Percentiles rank a stretch among this genome's conserved stretches.
Evolutionary conservation across 139 green algal species (phyloP).

Genomic region (Nannochloris sp.): DNA sequence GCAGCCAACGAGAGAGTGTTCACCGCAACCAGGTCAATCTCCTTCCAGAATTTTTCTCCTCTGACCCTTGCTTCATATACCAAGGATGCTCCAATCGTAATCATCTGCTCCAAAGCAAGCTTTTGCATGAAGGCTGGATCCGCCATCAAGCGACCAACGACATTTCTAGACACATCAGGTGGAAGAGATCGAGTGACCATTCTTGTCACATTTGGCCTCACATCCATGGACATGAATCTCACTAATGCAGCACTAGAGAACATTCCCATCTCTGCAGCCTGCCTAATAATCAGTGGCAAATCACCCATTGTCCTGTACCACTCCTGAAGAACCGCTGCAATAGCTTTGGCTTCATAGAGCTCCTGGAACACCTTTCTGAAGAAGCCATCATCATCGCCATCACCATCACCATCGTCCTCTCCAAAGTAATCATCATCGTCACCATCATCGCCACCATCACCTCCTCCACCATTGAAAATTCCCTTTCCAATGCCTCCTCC

Average conservation of each 20-base stretch:
- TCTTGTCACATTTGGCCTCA: constrained; percentile 74
- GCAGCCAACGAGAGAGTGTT: constrained; percentile 73
- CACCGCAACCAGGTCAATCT: constrained; percentile 81
- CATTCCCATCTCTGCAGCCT: constrained; percentile 86
- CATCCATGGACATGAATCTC: constrained; percentile 87
- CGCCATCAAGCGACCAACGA: constrained; percentile 92
- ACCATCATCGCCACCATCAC: constrained; percentile 72
- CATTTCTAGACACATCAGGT: constrained; percentile 59
- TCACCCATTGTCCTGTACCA: constrained; percentile 81
- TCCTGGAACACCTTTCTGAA: constrained; percentile 66
- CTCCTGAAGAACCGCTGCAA: constrained; percentile 78
- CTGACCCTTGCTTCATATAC: constrained; percentile 65
- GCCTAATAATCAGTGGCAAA: constrained; percentile 79
- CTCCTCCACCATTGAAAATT: constrained; percentile 82
- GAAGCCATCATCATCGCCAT: constrained; percentile 61
- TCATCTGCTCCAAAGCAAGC: constrained; percentile 72
- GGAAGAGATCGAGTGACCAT: constrained; percentile 69
- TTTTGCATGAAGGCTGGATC: constrained; percentile 95
- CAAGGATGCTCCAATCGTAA: constrained; percentile 60
- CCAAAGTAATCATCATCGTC: constrained; percentile 90
- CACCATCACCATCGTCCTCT: constrained; percentile 68
- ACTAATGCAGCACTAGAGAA: constrained; percentile 84
- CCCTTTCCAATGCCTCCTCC: constrained; percentile 76
- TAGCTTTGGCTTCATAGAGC: constrained; percentile 82
- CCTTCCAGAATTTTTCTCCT: constrained; percentile 54